Conservation (phyloP, 768 basidiomycete genomes). For the Mycena indigotica region DNA sequence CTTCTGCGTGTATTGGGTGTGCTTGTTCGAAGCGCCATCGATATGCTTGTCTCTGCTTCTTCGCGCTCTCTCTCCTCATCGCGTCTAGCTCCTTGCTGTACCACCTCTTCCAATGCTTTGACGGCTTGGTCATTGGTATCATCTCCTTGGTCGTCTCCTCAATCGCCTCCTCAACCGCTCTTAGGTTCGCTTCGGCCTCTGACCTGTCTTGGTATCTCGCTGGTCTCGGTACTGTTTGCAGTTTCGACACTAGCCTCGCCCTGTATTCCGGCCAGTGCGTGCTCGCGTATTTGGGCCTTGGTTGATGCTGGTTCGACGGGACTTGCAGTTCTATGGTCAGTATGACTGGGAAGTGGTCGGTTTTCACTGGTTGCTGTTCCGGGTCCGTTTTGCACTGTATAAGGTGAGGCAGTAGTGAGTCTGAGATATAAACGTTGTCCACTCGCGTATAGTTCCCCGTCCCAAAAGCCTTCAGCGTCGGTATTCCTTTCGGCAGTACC, state of each 20-base stretch:
- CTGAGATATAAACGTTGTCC: conserved; percentile 46
- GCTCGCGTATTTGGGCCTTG: conserved; percentile 28
- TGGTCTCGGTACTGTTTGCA: neutral
- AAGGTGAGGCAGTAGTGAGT: conserved; percentile 18
- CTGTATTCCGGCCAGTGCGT: conserved; percentile 36
- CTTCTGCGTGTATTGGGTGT: conserved; percentile 29
- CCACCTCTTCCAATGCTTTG: conserved; percentile 34
- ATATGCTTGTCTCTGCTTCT: conserved; percentile 13
- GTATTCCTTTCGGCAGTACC: conserved; percentile 34
- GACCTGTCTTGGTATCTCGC: neutral
- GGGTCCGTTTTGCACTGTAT: conserved; percentile 30
- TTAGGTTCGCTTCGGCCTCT: conserved; percentile 6
- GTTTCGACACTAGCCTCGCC: conserved; percentile 13
- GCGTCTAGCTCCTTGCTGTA: conserved; percentile 33
- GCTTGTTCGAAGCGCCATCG: conserved; percentile 5
- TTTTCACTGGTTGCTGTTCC: too few species aligned
- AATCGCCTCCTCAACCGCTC: conserved; percentile 19
- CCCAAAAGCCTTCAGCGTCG: conserved; percentile 33
- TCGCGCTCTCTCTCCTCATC: conserved; percentile 16
- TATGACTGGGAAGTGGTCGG: conserved; percentile 44
- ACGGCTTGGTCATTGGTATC: conserved; percentile 23
- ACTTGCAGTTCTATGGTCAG: conserved; percentile 28
- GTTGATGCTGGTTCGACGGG: neutral
- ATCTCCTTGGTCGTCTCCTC: conserved; percentile 16
- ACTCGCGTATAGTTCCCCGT: conserved; percentile 39